Conservation (phyloP, 2,329 filamentous ascomycete species). For the Calycina herbarum region DNA sequence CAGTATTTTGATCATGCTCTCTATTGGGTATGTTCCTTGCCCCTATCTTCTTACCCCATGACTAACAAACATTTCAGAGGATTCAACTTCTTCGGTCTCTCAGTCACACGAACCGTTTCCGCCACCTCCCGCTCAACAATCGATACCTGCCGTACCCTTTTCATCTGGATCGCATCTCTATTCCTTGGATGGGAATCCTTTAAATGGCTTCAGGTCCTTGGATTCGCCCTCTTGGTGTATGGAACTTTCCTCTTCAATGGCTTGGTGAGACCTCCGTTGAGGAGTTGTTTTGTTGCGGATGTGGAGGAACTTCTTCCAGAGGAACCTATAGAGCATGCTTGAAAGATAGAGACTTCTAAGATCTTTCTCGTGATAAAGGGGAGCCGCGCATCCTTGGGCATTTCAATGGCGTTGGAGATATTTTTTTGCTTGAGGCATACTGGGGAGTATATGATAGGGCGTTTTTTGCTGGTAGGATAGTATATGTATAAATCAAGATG, state of each 20-base stretch:
- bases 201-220: constrained; percentile 92
- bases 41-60: background rate
- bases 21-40: constrained; percentile 73
- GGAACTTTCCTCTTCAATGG: constrained; percentile 97
- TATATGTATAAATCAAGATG: background rate
- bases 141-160: constrained; percentile 94
- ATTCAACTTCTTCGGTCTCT: constrained; percentile 98
- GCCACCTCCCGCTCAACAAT: constrained; percentile 95
- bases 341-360: background rate
- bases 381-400: background rate
- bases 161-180: constrained; percentile 96
- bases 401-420: background rate
- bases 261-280: constrained; percentile 79
- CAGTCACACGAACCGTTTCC: constrained; percentile 84
- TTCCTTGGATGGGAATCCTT: constrained; percentile 95
- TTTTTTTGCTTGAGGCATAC: background rate
- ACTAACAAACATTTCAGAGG: constrained; percentile 55
- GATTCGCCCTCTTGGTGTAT: constrained; percentile 88
- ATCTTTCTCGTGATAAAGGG: background rate
- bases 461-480: background rate
- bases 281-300: constrained; percentile 59
- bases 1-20: constrained; percentile 92
- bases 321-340: constrained; percentile 74
- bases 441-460: background rate
- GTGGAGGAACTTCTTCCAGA: constrained; percentile 72